Conservation (phyloP, 2,329 filamentous ascomycete genomes). For the Didymellaceae sp. region DNA sequence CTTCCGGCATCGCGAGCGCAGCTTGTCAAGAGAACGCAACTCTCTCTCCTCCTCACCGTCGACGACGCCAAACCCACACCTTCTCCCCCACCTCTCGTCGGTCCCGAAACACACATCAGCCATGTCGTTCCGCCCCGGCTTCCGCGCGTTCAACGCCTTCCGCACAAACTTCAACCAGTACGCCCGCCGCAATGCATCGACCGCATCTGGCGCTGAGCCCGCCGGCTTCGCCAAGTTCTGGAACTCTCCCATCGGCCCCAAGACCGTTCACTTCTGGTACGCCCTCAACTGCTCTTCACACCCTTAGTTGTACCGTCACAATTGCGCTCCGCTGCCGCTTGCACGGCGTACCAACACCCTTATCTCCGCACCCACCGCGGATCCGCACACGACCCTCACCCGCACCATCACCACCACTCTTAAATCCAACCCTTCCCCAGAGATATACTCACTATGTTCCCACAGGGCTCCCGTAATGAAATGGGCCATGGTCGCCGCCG, state of each 20-base stretch:
- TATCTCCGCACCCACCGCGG: background rate
- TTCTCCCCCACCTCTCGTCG: constrained; percentile 18
- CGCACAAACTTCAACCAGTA: constrained; percentile 58
- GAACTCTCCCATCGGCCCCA: constrained; percentile 57
- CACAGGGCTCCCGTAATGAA: constrained; percentile 90
- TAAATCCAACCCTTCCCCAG: too few species aligned
- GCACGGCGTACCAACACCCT: too few species aligned
- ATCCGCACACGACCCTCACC: background rate
- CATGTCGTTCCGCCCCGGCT: constrained; percentile 64
- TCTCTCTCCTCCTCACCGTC: constrained; percentile 8
- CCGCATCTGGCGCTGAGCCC: constrained; percentile 61
- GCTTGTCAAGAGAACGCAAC: background rate
- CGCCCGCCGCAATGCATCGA: constrained; percentile 72
- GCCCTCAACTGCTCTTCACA: constrained; percentile 26
- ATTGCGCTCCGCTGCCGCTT: too few species aligned
- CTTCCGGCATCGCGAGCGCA: constrained; percentile 16
- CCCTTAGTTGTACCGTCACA: too few species aligned
- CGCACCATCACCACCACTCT: too few species aligned
- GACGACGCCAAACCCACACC: constrained; percentile 2
- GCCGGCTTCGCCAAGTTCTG: constrained; percentile 72
- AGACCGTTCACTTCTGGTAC: constrained; percentile 98
- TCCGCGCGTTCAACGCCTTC: constrained; percentile 64
- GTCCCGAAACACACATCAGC: constrained; percentile 25
- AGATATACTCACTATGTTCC: constrained; percentile 9
- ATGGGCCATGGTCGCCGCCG: constrained; percentile 91